Conservation (phyloP, 1,284 basidiomycete species). For the Heterobasidion irregulare region DNA sequence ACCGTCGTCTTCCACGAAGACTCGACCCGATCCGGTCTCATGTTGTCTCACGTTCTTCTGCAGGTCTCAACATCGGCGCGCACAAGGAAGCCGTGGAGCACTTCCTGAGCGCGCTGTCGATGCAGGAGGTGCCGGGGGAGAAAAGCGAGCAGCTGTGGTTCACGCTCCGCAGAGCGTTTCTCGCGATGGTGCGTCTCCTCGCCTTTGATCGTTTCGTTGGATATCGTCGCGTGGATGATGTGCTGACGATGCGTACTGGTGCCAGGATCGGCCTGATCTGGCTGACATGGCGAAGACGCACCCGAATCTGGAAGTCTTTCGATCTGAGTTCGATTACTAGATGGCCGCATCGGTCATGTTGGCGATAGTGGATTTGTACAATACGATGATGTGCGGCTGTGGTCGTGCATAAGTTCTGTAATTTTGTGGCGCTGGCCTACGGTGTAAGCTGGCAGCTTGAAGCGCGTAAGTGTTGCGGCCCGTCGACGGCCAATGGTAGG, state of each 20-base stretch:
- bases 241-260: background rate
- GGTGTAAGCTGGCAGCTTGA: no score
- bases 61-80: constrained; percentile 92
- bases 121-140: constrained; percentile 63
- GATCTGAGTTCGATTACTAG: constrained; percentile 43
- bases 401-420: no score
- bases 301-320: constrained; percentile 29
- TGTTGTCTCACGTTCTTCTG: constrained; percentile 1
- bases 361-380: no score
- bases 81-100: constrained; percentile 97
- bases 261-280: constrained; percentile 36
- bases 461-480: no score
- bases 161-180: constrained; percentile 81
- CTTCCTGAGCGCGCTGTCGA: constrained; percentile 84
- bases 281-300: constrained; percentile 33
- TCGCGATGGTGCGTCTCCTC: constrained; percentile 60
- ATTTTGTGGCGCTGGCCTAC: no score
- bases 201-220: background rate
- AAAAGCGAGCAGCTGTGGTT: constrained; percentile 86
- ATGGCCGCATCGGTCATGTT: no score
- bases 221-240: background rate
- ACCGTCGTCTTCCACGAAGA: background rate
- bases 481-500: no score
- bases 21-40: background rate
- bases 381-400: no score